These are phyloP conservation scores for Rauvolfia tetraphylla DNA, from an alignment of 257 asterid species.

Conservation along the genomic window DNA sequence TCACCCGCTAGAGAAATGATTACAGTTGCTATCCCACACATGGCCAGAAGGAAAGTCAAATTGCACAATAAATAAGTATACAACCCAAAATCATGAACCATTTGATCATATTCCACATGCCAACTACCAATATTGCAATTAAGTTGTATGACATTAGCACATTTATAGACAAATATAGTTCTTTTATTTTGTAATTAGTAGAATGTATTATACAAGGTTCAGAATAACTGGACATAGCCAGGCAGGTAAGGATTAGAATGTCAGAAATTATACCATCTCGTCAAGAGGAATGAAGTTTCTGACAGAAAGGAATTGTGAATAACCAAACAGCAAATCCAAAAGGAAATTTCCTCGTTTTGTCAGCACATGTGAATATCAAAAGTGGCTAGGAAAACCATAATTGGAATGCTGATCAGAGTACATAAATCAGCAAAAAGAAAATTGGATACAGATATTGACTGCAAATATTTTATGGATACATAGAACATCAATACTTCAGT, in stretches of 20 bases:
- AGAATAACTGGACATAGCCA: neutral
- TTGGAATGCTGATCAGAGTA: neutral
- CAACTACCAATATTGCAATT: neutral
- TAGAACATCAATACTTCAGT: neutral
- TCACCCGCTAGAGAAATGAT: neutral
- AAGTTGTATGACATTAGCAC: neutral
- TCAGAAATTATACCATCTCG: neutral
- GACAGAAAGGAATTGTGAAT: neutral
- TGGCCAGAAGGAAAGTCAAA: neutral
- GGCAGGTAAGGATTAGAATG: neutral
- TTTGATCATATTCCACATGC: neutral
- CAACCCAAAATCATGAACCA: neutral
- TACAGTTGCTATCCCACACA: neutral
- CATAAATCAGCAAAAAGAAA: neutral
- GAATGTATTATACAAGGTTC: neutral
- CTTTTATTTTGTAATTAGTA: neutral
- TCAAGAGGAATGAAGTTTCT: neutral
- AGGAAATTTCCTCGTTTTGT: neutral
- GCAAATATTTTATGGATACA: neutral
- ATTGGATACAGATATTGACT: neutral
- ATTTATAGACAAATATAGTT: neutral
- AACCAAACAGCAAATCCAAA: neutral
- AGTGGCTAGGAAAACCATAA: neutral
- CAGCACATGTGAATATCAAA: neutral
- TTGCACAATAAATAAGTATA: neutral